Evolutionary conservation across 2,329 filamentous ascomycete species (phyloP).

Genomic region (Beauveria rudraprayagi): DNA sequence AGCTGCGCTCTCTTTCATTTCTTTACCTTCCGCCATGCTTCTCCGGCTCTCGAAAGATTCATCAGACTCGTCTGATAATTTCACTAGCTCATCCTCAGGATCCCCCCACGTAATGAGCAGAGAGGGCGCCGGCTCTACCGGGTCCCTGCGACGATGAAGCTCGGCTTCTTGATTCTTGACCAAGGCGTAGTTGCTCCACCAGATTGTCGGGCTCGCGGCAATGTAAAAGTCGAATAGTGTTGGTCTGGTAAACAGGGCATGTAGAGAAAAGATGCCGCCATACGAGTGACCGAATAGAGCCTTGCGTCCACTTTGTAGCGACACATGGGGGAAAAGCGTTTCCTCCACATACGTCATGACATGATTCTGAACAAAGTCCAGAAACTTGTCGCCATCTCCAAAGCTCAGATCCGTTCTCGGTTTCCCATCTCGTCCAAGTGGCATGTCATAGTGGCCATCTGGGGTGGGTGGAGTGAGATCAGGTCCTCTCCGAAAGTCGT

Average conservation of each 20-base stretch:
- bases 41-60: constrained; percentile 23
- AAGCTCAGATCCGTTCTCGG: constrained; percentile 20
- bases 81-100: constrained; percentile 23
- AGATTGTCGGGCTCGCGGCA: constrained; percentile 37
- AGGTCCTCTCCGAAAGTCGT: constrained; percentile 21
- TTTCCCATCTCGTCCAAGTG: constrained; percentile 18
- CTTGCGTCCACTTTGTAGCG: constrained; percentile 28
- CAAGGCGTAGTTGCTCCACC: constrained; percentile 38
- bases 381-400: constrained; percentile 37
- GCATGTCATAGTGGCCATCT: constrained; percentile 18
- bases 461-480: constrained; percentile 24
- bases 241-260: constrained; percentile 33
- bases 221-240: constrained; percentile 36
- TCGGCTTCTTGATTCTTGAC: constrained; percentile 22
- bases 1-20: constrained; percentile 10
- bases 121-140: constrained; percentile 19
- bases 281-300: constrained; percentile 43
- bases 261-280: constrained; percentile 39
- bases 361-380: constrained; percentile 33
- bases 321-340: constrained; percentile 18
- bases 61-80: constrained; percentile 20
- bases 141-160: constrained; percentile 17
- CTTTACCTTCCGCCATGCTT: constrained; percentile 16
- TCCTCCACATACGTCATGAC: constrained; percentile 27
- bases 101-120: constrained; percentile 26